These are phyloP conservation scores for Lichtheimia ramosa DNA, from an alignment of 371 early-diverging fungal species.

Conservation along the genomic window DNA sequence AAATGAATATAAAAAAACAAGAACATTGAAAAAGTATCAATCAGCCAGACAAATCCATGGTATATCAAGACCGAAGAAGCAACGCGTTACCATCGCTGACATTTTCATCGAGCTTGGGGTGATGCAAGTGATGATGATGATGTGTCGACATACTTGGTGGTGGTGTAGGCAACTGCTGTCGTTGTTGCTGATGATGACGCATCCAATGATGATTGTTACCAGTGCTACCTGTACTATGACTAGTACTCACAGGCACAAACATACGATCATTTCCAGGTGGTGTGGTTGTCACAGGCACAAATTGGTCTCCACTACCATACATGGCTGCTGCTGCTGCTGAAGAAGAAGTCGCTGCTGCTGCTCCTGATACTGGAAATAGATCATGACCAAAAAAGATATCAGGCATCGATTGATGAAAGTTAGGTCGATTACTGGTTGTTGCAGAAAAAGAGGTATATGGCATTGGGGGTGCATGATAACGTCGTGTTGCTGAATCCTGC, in stretches of 20 bases:
- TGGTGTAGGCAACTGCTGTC: conserved; percentile 6
- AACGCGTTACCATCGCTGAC: background rate
- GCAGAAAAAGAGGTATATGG: conserved; percentile 18
- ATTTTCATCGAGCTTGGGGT: background rate
- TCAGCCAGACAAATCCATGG: background rate
- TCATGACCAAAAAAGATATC: conserved; percentile 10
- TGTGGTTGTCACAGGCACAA: background rate
- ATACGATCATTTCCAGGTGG: background rate
- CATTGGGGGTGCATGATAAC: conserved; percentile 4
- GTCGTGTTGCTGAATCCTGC: background rate
- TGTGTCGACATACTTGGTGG: background rate
- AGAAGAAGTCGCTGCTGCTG: background rate
- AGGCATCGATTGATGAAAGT: conserved; percentile 14
- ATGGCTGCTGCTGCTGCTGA: background rate
- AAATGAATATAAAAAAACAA: background rate
- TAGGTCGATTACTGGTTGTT: conserved; percentile 7
- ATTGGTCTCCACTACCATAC: background rate
- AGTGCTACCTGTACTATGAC: no score
- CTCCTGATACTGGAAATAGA: background rate
- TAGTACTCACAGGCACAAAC: background rate
- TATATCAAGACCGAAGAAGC: background rate
- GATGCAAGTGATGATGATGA: background rate
- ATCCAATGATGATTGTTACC: no score
- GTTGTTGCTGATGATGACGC: no score
- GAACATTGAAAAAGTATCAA: background rate